Evolutionary conservation across 2,329 filamentous ascomycete species (phyloP).

Genomic region (Fusarium foetens): DNA sequence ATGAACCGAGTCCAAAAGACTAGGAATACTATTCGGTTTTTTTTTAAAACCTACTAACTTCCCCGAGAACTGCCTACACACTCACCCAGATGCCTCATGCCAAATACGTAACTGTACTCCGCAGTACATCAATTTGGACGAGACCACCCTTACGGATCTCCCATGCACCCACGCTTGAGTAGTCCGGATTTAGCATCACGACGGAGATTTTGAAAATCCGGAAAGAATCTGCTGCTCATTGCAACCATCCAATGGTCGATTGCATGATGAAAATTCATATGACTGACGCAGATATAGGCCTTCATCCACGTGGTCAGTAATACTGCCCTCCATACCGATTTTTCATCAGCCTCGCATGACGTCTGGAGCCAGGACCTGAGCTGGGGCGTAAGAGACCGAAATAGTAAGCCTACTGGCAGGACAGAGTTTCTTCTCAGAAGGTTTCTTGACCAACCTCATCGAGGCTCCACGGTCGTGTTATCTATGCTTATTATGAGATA

Average conservation of each 20-base stretch:
- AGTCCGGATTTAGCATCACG: not conserved
- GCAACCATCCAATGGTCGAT: not conserved
- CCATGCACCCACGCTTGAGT: not conserved
- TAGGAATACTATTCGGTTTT: not conserved
- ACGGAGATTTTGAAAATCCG: slow-evolving; percentile 10
- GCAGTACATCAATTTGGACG: not conserved
- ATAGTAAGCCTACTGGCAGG: not conserved
- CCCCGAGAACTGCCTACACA: not conserved
- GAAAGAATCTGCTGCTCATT: slow-evolving; percentile 25
- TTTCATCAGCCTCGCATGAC: not conserved
- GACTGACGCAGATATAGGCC: not conserved
- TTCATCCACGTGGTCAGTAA: not conserved
- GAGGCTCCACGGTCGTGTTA: not conserved
- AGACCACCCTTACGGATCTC: slow-evolving; percentile 10
- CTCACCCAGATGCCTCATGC: not conserved
- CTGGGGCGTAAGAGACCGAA: not conserved
- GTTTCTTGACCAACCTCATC: not conserved
- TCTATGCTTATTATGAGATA: not conserved
- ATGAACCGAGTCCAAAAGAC: too few relatives aligned
- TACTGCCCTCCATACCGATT: not conserved
- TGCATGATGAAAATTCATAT: not conserved
- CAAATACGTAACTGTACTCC: not conserved
- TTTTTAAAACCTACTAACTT: not conserved
- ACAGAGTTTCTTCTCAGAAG: not conserved
- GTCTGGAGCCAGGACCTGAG: not conserved